These are phyloP conservation scores for Colletotrichum salicis DNA, from an alignment of 2,329 filamentous ascomycete genomes.

Conservation along the genomic window DNA sequence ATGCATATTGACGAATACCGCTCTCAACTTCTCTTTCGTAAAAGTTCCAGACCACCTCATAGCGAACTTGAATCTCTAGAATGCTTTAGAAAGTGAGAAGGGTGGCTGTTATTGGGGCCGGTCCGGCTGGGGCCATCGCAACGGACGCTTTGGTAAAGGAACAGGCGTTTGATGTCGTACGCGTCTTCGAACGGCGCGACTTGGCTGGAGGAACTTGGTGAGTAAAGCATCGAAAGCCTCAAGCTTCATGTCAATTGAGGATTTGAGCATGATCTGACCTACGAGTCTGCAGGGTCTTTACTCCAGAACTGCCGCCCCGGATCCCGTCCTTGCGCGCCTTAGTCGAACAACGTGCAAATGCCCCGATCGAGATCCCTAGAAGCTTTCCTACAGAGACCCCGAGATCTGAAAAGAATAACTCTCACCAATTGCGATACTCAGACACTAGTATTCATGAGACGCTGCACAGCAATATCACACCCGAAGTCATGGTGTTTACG, in stretches of 20 bases:
- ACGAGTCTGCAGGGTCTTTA: background rate
- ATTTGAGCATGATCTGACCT: background rate
- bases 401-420: background rate
- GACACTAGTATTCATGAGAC: background rate
- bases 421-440: background rate
- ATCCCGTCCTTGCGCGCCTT: background rate
- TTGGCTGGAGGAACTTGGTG: background rate
- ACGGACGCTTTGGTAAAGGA: background rate
- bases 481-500: background rate
- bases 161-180: background rate
- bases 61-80: fast-evolving
- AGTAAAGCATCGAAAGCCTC: background rate
- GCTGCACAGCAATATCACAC: background rate
- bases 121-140: background rate
- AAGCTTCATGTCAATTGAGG: too few species aligned
- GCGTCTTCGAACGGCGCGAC: background rate
- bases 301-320: background rate
- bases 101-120: background rate
- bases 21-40: background rate
- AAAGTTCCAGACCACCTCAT: background rate
- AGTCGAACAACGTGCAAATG: background rate
- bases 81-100: background rate
- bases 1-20: background rate
- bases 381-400: background rate
- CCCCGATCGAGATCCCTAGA: background rate